Base-by-base conservation (phyloP, 2,329 filamentous ascomycete species). In the Clarireedia paspali region DNA sequence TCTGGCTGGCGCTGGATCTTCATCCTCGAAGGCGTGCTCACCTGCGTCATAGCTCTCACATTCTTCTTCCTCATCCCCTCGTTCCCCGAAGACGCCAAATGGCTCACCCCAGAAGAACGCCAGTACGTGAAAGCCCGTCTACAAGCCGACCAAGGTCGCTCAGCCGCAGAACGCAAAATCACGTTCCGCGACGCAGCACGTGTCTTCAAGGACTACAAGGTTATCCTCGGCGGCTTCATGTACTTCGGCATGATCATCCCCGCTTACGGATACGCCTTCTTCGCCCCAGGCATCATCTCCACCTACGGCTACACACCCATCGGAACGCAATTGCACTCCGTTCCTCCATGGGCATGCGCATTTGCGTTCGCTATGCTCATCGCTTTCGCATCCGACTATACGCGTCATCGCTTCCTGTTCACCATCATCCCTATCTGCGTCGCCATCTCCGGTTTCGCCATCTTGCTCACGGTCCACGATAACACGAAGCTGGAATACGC, bases 1-100 rank as follows among this genome's bases (percentile, higher is more conserved):
- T 64, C 70, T 1, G 88, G 86, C 9, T 94, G 89, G 89, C 76
- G 88, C 53, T 91, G 87, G 86, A 87, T 91, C 60, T 91, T 92
- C 68, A 88, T 96, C 66, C 71, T 92, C 6, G 88, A 91, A 69
- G 88, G 88, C 5, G 62, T 75, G 4, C 70, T 88, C 12, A 88
- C 86, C 9, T 79, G 80, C 55, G 64, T 85, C 26, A 73, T 85
- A 47, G 79, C 82, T 42, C 67, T 87, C 53, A 63, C 80, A 50
- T 84, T 86, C 68, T 85, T 80, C 71, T 91, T 90, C 68, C 70
- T 81, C 42, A 81, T 91, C 46, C 85, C 87, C 0, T 81, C 83
- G 58, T 91, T 91, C 71, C 87, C 87, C 2, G 87, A 89, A 70
- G 80, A 89, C 53, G 82, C 80, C 27, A 85, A 81, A 64, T 92